A percentile compares a stretch with the other conserved stretches of the same genome.
These are phyloP conservation scores for Vitis hybrid DNA, from an alignment of 177 flowering plant species.

Conservation along the genomic window DNA sequence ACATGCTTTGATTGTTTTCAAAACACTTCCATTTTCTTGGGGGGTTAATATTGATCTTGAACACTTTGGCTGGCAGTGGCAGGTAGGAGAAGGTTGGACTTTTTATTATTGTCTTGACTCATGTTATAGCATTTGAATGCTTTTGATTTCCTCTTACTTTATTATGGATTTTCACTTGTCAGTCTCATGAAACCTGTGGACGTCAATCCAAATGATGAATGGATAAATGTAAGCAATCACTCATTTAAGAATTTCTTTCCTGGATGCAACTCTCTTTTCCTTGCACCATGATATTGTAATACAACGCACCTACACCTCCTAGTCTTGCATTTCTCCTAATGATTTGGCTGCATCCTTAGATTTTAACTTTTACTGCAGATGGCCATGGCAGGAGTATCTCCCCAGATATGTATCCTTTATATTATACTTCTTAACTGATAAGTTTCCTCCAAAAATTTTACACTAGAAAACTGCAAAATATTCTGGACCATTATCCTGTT, in stretches of 20 bases:
- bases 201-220: slow-evolving; percentile 90
- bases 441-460: not conserved
- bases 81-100: too few relatives aligned
- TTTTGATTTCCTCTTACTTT: slow-evolving; percentile 12
- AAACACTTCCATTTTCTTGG: too few relatives aligned
- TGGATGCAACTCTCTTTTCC: too few relatives aligned
- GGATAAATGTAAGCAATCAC: slow-evolving; percentile 79
- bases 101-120: too few relatives aligned
- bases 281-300: not conserved
- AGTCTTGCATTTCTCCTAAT: slow-evolving; percentile 1
- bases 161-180: slow-evolving; percentile 26
- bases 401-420: slow-evolving; percentile 82
- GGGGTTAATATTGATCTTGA: too few relatives aligned
- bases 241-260: not conserved
- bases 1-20: too few relatives aligned
- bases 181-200: slow-evolving; percentile 96
- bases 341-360: not conserved
- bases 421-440: not conserved
- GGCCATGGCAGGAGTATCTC: slow-evolving; percentile 94
- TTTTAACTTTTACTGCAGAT: slow-evolving; percentile 48
- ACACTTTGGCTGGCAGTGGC: too few relatives aligned
- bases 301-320: not conserved
- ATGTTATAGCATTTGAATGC: not conserved
- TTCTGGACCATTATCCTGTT: not conserved
- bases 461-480: not conserved